phyloP scores from a whole-genome alignment of 495 filamentous ascomycete species.

The Daldinia childiae region DNA sequence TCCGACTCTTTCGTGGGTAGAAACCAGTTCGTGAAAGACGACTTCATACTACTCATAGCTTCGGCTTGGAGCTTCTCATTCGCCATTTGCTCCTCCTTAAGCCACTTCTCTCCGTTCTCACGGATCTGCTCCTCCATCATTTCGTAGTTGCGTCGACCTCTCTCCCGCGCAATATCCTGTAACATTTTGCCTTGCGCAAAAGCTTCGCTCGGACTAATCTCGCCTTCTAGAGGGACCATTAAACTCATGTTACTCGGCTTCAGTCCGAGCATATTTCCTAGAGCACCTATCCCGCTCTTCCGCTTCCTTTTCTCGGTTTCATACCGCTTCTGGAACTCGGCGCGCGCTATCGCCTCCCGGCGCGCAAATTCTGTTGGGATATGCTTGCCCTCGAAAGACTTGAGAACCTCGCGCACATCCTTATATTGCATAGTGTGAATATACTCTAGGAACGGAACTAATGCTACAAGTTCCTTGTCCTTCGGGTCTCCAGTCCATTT shows the following conservation, averaged over 20 bases:
- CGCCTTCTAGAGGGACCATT: conserved; percentile 68
- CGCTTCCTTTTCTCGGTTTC: conserved; percentile 73
- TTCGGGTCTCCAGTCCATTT: conserved; percentile 86
- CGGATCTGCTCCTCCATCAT: conserved; percentile 86
- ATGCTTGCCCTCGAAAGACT: conserved; percentile 84
- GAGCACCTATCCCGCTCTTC: conserved; percentile 65
- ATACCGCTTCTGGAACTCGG: conserved; percentile 79
- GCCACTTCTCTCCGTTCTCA: conserved; percentile 91
- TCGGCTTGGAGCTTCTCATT: conserved; percentile 88
- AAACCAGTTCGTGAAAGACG: conserved; percentile 62
- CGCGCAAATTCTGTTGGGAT: conserved; percentile 89
- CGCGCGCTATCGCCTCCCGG: conserved; percentile 84
- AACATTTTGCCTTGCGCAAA: conserved; percentile 92
- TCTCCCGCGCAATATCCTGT: conserved; percentile 89
- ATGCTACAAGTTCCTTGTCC: conserved; percentile 82
- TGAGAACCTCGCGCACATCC: conserved; percentile 84
- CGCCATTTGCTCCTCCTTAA: conserved; percentile 86
- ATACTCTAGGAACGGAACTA: conserved; percentile 97
- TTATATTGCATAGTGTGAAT: conserved; percentile 89
- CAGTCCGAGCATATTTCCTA: conserved; percentile 77
- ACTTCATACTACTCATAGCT: conserved; percentile 82
- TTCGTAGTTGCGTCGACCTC: conserved; percentile 89
- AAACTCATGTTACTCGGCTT: conserved; percentile 67
- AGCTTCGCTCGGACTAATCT: conserved; percentile 74
- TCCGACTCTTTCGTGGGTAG: conserved; percentile 33